These are phyloP conservation scores for Mycena metata DNA, from an alignment of 768 basidiomycete species.

Conservation along the genomic window DNA sequence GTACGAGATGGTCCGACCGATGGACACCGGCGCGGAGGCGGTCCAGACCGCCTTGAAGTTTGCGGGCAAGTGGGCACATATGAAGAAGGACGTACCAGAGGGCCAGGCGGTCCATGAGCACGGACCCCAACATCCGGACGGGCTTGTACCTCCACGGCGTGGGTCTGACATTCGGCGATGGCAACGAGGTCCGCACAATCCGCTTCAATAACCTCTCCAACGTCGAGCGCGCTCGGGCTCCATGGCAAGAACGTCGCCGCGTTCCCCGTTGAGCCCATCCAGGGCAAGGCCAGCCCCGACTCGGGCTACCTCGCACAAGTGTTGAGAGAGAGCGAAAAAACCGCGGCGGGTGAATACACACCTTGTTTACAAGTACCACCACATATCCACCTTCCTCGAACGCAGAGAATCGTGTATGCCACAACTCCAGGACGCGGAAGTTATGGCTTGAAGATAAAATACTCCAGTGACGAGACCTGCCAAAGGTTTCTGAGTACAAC, in stretches of 20 bases:
- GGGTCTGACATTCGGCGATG: slow-evolving; percentile 81
- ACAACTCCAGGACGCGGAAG: too few relatives aligned
- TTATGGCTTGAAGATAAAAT: too few relatives aligned
- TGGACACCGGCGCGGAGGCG: slow-evolving; percentile 99
- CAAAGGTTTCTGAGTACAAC: too few relatives aligned
- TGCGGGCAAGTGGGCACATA: slow-evolving; percentile 97
- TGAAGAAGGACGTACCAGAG: slow-evolving; percentile 83
- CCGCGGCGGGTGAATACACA: too few relatives aligned
- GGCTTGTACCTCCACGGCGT: slow-evolving; percentile 91
- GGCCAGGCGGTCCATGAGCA: slow-evolving; percentile 93
- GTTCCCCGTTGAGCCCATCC: slow-evolving; percentile 97
- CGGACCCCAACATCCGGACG: slow-evolving; percentile 88
- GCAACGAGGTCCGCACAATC: slow-evolving; percentile 68
- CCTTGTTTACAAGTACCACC: too few relatives aligned
- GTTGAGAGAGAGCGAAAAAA: too few relatives aligned
- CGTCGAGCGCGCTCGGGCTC: slow-evolving; percentile 81
- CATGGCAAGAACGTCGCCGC: slow-evolving; percentile 90
- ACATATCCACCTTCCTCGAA: too few relatives aligned
- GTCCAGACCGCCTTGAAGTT: slow-evolving; percentile 97
- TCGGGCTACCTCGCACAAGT: slow-evolving; percentile 86
- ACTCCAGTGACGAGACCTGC: too few relatives aligned
- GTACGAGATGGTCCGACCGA: slow-evolving; percentile 83
- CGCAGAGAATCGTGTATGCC: too few relatives aligned
- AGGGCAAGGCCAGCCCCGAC: slow-evolving; percentile 97
- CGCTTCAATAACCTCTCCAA: slow-evolving; percentile 89